Conservation (phyloP, 306 rosid genomes). For the Vachellia pachyceras region DNA sequence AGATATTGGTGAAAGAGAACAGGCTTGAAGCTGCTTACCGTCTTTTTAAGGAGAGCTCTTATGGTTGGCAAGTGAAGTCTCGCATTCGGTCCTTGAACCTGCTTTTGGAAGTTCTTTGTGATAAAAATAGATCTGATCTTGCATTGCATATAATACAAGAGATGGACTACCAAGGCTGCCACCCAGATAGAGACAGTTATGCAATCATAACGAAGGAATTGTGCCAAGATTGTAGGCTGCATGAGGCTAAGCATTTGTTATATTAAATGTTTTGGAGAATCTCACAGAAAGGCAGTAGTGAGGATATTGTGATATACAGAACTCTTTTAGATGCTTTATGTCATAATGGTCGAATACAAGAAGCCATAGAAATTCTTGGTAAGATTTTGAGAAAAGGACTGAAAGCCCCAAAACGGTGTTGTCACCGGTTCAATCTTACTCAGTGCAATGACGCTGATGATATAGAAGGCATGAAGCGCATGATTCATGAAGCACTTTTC, state of each 20-base stretch:
- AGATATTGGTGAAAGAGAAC: conserved; percentile 52
- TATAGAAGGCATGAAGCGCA: conserved; percentile 38
- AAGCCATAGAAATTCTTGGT: conserved; percentile 53
- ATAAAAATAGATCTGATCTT: conserved; percentile 50
- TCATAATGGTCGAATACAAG: conserved; percentile 51
- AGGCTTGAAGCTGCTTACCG: conserved; percentile 46
- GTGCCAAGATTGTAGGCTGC: conserved; percentile 57
- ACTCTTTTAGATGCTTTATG: conserved; percentile 60
- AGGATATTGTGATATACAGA: conserved; percentile 59
- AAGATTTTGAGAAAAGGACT: conserved; percentile 66
- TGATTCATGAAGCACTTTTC: conserved; percentile 57
- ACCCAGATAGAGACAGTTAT: conserved; percentile 58
- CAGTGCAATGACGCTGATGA: conserved; percentile 29
- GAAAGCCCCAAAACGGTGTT: conserved; percentile 54
- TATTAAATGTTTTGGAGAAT: conserved; percentile 72
- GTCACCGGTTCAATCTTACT: conserved; percentile 42
- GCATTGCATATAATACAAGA: conserved; percentile 57
- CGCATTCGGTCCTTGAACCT: conserved; percentile 49
- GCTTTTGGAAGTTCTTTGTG: conserved; percentile 57
- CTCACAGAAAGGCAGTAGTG: conserved; percentile 59
- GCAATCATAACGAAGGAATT: conserved; percentile 55
- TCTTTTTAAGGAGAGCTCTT: conserved; percentile 53
- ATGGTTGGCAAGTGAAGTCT: conserved; percentile 60
- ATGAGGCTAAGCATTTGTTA: conserved; percentile 61
- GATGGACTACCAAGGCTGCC: conserved; percentile 59